Percentiles rank a stretch among this genome's conserved stretches.
These are phyloP conservation scores for Tubosaeta brunneosetosa DNA, from an alignment of 768 basidiomycete genomes.

Conservation along the genomic window DNA sequence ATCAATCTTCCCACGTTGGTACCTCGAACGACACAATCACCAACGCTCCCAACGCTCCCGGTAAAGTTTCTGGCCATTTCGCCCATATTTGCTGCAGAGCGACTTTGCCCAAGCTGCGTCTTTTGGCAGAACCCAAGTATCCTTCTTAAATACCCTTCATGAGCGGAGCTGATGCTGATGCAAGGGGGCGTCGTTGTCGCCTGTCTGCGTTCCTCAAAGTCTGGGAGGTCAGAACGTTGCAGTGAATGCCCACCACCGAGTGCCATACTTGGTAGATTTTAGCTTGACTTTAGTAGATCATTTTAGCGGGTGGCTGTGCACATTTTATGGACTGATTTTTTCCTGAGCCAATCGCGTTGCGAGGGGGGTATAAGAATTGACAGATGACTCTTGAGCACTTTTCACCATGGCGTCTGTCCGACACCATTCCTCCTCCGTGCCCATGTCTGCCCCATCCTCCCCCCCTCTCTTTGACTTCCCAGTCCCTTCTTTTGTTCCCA, in stretches of 20 bases:
- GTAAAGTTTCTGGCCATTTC: constrained; percentile 45
- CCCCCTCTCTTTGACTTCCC: constrained; percentile 41
- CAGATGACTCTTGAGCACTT: not conserved
- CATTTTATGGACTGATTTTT: constrained; percentile 24
- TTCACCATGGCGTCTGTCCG: constrained; percentile 32
- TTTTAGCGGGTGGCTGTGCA: constrained; percentile 12
- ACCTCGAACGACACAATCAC: constrained; percentile 40
- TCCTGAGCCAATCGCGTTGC: constrained; percentile 17
- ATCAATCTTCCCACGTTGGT: constrained; percentile 39
- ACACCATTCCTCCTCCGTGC: constrained; percentile 30
- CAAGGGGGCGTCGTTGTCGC: no score
- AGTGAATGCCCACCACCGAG: no score
- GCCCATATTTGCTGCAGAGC: constrained; percentile 60
- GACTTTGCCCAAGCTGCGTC: constrained; percentile 38
- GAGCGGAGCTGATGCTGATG: no score
- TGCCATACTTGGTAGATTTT: no score
- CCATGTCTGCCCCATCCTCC: constrained; percentile 37
- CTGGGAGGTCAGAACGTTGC: no score
- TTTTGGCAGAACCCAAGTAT: constrained; percentile 45
- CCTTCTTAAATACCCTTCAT: constrained; percentile 19
- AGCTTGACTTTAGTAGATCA: no score
- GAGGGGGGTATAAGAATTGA: constrained; percentile 1
- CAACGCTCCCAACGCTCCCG: constrained; percentile 35
- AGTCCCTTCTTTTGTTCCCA: constrained; percentile 42
- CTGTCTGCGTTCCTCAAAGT: no score